A percentile compares a stretch with the other conserved stretches of the same genome.
Conservation (phyloP, 805 yeast genomes). For the Teunomyces stri region DNA sequence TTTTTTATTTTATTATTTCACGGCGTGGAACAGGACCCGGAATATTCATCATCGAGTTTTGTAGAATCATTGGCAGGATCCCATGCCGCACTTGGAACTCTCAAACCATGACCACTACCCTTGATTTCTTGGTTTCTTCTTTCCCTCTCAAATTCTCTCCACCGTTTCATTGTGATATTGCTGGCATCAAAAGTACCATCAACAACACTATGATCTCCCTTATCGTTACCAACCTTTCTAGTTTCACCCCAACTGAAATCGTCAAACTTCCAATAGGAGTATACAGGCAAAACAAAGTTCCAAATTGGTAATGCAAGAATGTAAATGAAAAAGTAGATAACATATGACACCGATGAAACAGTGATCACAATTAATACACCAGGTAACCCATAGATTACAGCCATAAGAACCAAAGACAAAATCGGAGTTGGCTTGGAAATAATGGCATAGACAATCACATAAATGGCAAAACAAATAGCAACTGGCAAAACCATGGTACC, state of each 20-base stretch:
- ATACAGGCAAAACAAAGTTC: slow-evolving; percentile 84
- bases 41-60: slow-evolving; percentile 21
- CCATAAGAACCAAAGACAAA: slow-evolving; percentile 73
- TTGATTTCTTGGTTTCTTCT: slow-evolving; percentile 34
- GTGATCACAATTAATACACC: slow-evolving; percentile 79
- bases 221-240: slow-evolving; percentile 63
- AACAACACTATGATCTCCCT: slow-evolving; percentile 61
- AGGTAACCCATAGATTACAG: slow-evolving; percentile 79
- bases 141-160: slow-evolving; percentile 91
- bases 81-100: slow-evolving; percentile 46
- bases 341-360: slow-evolving; percentile 67
- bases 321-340: slow-evolving; percentile 78
- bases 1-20: neutral
- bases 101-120: slow-evolving; percentile 12
- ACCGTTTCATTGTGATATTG: slow-evolving; percentile 82
- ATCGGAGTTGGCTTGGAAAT: slow-evolving; percentile 74
- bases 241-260: slow-evolving; percentile 98
- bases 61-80: slow-evolving; percentile 37
- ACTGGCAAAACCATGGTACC: slow-evolving; percentile 90
- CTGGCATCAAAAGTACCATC: slow-evolving; percentile 92
- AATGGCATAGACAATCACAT: slow-evolving; percentile 71
- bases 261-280: slow-evolving; percentile 93
- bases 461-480: slow-evolving; percentile 78
- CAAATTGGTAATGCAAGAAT: slow-evolving; percentile 84
- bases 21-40: slow-evolving; percentile 17